Evolutionary conservation across 495 filamentous ascomycete species (phyloP).

Genomic region (Paragyromitra xinjiangensis): DNA sequence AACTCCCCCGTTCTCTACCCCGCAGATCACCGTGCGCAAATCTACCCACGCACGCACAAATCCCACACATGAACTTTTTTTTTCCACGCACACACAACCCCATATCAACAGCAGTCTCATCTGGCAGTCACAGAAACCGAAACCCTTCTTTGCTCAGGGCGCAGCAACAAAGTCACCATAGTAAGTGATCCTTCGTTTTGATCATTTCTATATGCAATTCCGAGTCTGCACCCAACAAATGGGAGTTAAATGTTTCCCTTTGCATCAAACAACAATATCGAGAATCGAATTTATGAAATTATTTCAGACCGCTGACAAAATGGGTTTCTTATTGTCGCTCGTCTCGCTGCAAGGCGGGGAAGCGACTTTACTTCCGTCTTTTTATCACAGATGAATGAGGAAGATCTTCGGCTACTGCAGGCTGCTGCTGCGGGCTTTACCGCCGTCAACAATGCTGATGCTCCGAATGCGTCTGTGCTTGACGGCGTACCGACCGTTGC

Average conservation of each 20-base stretch:
- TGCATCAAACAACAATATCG: constrained; percentile 28
- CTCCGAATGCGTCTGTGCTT: constrained; percentile 8
- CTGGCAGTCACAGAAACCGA: constrained; percentile 50
- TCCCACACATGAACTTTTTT: constrained; percentile 50
- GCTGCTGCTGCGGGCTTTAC: constrained; percentile 33
- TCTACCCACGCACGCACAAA: constrained; percentile 48
- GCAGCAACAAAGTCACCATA: constrained; percentile 41
- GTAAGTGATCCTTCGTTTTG: constrained; percentile 43
- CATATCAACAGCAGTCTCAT: constrained; percentile 54
- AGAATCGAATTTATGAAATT: constrained; percentile 32
- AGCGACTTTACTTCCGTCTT: constrained; percentile 25
- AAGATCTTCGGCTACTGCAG: constrained; percentile 48
- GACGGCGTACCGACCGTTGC: constrained; percentile 7
- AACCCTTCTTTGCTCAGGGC: constrained; percentile 47
- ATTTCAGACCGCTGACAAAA: constrained; percentile 44
- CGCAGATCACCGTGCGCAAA: constrained; percentile 20
- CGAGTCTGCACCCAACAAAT: constrained; percentile 33
- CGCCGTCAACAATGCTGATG: neutral
- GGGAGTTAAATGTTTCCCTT: constrained; percentile 4
- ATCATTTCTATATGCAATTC: constrained; percentile 37
- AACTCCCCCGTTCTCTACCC: neutral
- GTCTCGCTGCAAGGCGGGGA: constrained; percentile 39
- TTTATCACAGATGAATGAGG: constrained; percentile 49
- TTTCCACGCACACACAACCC: constrained; percentile 40
- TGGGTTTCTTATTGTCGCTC: constrained; percentile 39